These are phyloP conservation scores for Inonotus hispidus DNA, from an alignment of 1,284 basidiomycete genomes.

Conservation along the genomic window DNA sequence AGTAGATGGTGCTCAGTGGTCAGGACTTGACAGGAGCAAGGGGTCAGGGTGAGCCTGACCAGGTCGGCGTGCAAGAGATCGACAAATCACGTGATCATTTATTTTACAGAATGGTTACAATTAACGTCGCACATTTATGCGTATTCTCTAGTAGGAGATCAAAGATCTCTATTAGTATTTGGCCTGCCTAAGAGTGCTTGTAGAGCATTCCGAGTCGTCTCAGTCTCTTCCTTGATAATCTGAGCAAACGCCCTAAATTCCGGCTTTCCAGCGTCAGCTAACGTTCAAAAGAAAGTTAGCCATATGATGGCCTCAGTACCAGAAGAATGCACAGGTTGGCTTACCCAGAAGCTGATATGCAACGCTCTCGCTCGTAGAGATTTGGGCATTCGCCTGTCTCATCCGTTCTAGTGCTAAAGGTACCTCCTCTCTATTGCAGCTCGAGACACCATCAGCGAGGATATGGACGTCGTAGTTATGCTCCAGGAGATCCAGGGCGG, in stretches of 20 bases:
- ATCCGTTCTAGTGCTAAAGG: slow-evolving; percentile 60
- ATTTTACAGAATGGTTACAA: not conserved
- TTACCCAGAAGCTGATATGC: slow-evolving; percentile 72
- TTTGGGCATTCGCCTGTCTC: slow-evolving; percentile 67
- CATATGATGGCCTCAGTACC: slow-evolving; percentile 10
- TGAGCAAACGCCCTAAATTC: slow-evolving; percentile 72
- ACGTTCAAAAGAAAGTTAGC: slow-evolving; percentile 7
- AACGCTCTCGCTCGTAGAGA: slow-evolving; percentile 80
- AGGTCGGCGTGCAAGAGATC: too few species aligned
- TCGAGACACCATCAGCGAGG: slow-evolving; percentile 82
- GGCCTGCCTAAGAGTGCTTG: slow-evolving; percentile 18
- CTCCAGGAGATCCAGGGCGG: slow-evolving; percentile 61
- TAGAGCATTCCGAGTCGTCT: slow-evolving; percentile 45
- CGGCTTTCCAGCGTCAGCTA: slow-evolving; percentile 59
- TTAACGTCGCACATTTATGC: not conserved
- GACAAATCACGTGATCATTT: too few species aligned
- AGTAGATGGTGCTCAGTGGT: too few species aligned
- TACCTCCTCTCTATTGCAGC: slow-evolving; percentile 69
- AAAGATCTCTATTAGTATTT: not conserved
- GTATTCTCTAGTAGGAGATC: not conserved
- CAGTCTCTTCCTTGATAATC: slow-evolving; percentile 75
- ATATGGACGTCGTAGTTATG: slow-evolving; percentile 58
- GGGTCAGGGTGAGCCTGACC: too few species aligned
- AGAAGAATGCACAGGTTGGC: slow-evolving; percentile 19
- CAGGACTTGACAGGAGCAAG: too few species aligned